A percentile compares a stretch with the other conserved stretches of the same genome.
Evolutionary conservation across 305 asterid genomes (phyloP).

Genomic region (Caryopteris hybrid): DNA sequence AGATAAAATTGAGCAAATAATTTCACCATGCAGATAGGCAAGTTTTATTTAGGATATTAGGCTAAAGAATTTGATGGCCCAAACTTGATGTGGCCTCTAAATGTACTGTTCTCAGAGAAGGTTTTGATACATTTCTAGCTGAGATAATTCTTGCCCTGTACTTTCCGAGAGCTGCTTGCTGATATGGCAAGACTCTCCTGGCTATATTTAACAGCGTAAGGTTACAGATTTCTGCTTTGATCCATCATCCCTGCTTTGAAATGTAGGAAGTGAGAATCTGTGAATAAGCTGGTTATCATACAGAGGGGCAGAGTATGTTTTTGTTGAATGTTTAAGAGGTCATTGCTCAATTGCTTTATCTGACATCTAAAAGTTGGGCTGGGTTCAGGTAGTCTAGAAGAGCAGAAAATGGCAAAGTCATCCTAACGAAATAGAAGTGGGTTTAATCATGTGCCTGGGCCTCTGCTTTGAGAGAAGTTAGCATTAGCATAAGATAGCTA

Average conservation of each 20-base stretch:
- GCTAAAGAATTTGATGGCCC: not conserved
- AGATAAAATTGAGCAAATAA: not conserved
- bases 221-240: not conserved
- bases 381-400: not conserved
- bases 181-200: not conserved
- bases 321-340: not conserved
- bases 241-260: not conserved
- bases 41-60: not conserved
- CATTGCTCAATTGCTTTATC: not conserved
- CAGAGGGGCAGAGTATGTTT: not conserved
- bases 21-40: not conserved
- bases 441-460: not conserved
- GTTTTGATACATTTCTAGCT: not conserved
- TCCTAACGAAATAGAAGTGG: not conserved
- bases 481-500: not conserved
- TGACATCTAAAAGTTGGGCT: not conserved
- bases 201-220: not conserved
- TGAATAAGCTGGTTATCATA: not conserved
- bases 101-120: not conserved
- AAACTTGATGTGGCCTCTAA: not conserved
- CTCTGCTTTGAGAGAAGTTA: not conserved
- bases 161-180: not conserved
- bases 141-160: not conserved
- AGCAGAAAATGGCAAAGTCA: not conserved
- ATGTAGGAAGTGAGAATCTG: not conserved